Evolutionary conservation across 2,329 filamentous ascomycete genomes (phyloP), one percentile per base, ranked within the genome.

Genomic region (Claviceps cyperi): DNA sequence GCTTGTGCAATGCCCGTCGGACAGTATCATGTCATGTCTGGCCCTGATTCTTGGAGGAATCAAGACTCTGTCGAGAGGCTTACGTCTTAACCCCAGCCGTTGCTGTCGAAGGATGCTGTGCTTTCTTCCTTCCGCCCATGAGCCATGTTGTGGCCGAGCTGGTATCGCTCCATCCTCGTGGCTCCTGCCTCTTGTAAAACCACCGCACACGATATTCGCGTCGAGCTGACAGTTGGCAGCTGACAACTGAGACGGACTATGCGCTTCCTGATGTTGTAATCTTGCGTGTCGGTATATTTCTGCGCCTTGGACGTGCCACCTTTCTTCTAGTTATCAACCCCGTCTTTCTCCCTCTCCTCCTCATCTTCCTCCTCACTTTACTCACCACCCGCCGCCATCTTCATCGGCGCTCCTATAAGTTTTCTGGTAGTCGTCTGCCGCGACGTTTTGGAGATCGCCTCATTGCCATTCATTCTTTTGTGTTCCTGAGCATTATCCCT

Each of bases 401-500:
- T 36, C 40, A 9, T 37, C 24, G 47, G 40, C 39, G 32, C 28
- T 32, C 39, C 47, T 49, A 49, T 49, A 43, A 22, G n/a, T 44
- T 32, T 51, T 36, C 37, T 45, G 48, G 41, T 46, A 38, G 39
- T 19, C 37, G 19, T 17, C 19, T 11, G 39, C 38, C 37, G 43
- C 47, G 41, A 49, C 47, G 32, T 24, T 43, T 43, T 49, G 47
- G 50, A 48, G 11, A 43, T 46, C 28, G 17, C 41, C 35, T 49
- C 41, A 36, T 39, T 49, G 47, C 22, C n/a, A 38, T 49, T 49
- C 50, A 49, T 51, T 49, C 22, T 51, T 49, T 49, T 45, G 14
- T 21, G 24, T 40, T 38, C 46, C 39, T 49, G 46, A 46, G 39
- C 28, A 28, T 43, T 38, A 51, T 49, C 24, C 37, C 43, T 51